These are phyloP conservation scores for Pichia membranifaciens DNA, from an alignment of 805 yeast species.

Conservation along the genomic window DNA sequence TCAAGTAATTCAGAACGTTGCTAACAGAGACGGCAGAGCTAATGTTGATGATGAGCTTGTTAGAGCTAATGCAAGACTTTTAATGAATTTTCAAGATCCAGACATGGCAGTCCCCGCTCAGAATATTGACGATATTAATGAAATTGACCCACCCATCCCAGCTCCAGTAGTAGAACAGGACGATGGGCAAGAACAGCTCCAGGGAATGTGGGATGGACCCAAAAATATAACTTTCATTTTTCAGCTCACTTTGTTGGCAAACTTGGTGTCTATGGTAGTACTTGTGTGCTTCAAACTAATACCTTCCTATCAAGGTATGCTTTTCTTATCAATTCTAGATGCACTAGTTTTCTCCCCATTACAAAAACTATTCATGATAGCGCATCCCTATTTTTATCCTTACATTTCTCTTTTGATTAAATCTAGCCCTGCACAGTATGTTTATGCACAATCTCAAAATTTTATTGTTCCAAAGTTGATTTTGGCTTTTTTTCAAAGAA, in stretches of 20 bases:
- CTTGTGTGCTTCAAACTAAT: slow-evolving; percentile 22
- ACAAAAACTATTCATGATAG: neutral
- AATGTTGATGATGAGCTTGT: slow-evolving; percentile 5
- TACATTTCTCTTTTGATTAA: neutral
- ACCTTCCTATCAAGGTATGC: slow-evolving; percentile 21
- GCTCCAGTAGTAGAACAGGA: neutral
- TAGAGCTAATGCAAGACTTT: no score
- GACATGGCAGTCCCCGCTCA: neutral
- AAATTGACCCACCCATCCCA: neutral
- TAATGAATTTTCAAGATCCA: no score
- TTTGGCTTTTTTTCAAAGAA: slow-evolving; percentile 4
- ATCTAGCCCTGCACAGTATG: neutral
- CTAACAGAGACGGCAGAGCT: slow-evolving; percentile 7
- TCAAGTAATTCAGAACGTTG: slow-evolving; percentile 9
- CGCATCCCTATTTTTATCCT: neutral
- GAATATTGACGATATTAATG: neutral
- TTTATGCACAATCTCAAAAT: neutral
- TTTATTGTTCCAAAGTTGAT: slow-evolving; percentile 7
- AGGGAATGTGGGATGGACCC: slow-evolving; percentile 12
- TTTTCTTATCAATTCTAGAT: neutral
- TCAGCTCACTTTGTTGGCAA: slow-evolving; percentile 20
- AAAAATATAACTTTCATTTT: slow-evolving; percentile 15
- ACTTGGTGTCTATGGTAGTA: slow-evolving; percentile 18
- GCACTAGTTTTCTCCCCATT: neutral
- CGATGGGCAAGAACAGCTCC: neutral